Evolutionary conservation across 1,284 basidiomycete species (phyloP).

Genomic region (Phylloporus sp.): DNA sequence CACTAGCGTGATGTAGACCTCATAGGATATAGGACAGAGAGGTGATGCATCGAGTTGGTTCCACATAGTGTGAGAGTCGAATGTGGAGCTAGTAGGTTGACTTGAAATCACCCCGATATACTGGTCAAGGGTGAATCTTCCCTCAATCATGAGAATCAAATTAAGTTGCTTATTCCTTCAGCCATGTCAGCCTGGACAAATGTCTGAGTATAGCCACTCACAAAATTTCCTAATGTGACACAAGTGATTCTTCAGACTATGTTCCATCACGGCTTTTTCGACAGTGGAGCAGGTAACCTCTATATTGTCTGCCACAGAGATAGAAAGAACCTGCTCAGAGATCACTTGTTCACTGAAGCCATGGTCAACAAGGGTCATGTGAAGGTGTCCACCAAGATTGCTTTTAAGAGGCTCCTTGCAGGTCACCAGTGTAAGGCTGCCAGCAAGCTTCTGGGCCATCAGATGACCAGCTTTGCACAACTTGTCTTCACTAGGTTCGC

Average conservation of each 20-base stretch:
- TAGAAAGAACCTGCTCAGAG: slow-evolving; percentile 71
- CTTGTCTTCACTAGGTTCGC: slow-evolving; percentile 90
- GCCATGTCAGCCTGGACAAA: too few relatives aligned
- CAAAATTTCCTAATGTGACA: too few relatives aligned
- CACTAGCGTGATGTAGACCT: too few relatives aligned
- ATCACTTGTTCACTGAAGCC: slow-evolving; percentile 85
- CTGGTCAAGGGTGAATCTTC: neutral
- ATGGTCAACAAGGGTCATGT: slow-evolving; percentile 79
- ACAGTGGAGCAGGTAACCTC: slow-evolving; percentile 95
- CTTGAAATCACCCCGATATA: neutral
- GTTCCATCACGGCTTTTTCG: slow-evolving; percentile 98
- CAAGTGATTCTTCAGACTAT: slow-evolving; percentile 78
- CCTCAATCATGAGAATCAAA: too few relatives aligned
- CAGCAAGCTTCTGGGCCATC: slow-evolving; percentile 97
- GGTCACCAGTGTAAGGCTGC: slow-evolving; percentile 95
- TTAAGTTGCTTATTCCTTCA: too few relatives aligned
- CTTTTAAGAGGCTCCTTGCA: slow-evolving; percentile 98
- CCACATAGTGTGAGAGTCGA: too few relatives aligned
- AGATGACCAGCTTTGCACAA: slow-evolving; percentile 91
- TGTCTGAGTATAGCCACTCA: too few relatives aligned
- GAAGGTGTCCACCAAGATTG: slow-evolving; percentile 90
- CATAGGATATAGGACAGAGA: too few relatives aligned
- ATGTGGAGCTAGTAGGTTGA: neutral
- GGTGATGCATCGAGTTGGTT: too few relatives aligned
- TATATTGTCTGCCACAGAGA: slow-evolving; percentile 92